A percentile compares a stretch with the other conserved stretches of the same genome.
phyloP scores from a whole-genome alignment of 495 filamentous ascomycete species.

The Ramalina peruviana region DNA sequence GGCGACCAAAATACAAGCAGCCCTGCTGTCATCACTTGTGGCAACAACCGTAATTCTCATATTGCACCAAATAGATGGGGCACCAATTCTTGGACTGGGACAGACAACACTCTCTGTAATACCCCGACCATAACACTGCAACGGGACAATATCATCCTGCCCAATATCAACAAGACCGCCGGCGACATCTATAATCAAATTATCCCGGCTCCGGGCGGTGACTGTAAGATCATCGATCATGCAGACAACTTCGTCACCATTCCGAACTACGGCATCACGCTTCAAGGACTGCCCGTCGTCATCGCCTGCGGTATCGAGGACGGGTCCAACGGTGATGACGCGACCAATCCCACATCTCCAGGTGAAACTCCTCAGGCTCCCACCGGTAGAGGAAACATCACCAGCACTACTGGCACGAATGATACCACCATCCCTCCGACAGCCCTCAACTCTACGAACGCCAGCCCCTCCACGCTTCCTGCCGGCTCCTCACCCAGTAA shows the following conservation, averaged over 20 bases:
- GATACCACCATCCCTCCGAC: background rate
- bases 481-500: background rate
- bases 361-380: background rate
- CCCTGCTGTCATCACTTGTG: no score
- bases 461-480: background rate
- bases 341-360: background rate
- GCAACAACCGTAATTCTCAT: no score
- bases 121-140: no score
- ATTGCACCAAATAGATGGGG: no score
- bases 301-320: constrained; percentile 5
- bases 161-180: constrained; percentile 4
- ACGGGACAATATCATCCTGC: background rate
- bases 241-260: background rate
- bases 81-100: no score
- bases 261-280: constrained; percentile 2
- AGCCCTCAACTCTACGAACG: background rate
- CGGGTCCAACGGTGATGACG: background rate
- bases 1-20: no score
- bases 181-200: constrained; percentile 4
- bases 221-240: constrained; percentile 7
- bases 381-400: background rate
- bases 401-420: background rate
- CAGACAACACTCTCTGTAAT: no score
- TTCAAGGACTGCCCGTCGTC: constrained; percentile 1
- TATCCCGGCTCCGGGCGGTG: constrained; percentile 3